Evolutionary conservation across 2,329 filamentous ascomycete genomes (phyloP), one percentile per base, ranked within the genome.

Genomic region (Fusarium mangiferae): DNA sequence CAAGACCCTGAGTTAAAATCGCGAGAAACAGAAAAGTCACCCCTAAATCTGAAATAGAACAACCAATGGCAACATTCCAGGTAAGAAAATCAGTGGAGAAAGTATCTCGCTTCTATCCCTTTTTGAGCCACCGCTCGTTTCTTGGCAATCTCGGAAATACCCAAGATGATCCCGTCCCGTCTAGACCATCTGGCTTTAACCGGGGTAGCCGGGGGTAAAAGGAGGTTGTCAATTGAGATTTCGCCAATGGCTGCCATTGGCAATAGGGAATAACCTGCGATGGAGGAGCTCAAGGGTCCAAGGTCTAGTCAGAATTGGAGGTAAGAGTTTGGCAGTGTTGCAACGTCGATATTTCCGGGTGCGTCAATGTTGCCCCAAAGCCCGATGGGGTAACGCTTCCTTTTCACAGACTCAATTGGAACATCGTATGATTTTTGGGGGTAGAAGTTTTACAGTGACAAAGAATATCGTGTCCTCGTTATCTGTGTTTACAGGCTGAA

Each of bases 61-160:
- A 24, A 18, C 67, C 66, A 70, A 70, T 70, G 28, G 44, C 24
- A 41, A 26, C 9, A 22, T 41, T 38, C 20, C n/a, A 64, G 26
- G 15, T 36, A 3, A 22, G 45, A 35, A 48, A 36, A 35, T 70
- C 44, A 66, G 66, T 55, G 66, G 67, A 28, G 65, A 38, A 22
- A 17, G n/a, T 5, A 44, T 62, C 36, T 55, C 41, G 59, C 30
- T 35, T 48, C 45, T 54, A 56, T 67, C 41, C 66, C 52, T 39
- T 54, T 69, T 52, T 41, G 51, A 36, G 39, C 64, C 57, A 51
- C 66, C 33, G 42, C 48, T 63, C 33, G 22, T 36, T 36, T 24
- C 45, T 52, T 46, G 35, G n/a, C 58, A 69, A 64, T 69, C 66
- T 58, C 67, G 66, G 67, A 65, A 65, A 58, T 70, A 65, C n/a